phyloP scores from a whole-genome alignment of 1,284 basidiomycete species.

The Leccinum pallidistipes region DNA sequence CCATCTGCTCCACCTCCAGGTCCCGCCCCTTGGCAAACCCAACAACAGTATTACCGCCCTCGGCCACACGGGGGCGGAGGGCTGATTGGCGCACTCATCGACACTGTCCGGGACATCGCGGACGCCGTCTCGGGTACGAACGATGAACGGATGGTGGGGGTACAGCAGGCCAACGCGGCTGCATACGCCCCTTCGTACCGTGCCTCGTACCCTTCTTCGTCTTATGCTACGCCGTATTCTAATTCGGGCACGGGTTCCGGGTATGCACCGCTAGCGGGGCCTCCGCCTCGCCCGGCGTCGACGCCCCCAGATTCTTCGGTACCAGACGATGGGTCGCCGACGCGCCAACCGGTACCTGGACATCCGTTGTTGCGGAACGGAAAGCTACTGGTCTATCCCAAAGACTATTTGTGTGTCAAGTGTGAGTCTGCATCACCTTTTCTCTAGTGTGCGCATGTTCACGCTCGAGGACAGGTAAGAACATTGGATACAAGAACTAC shows the following conservation, averaged over 20 bases:
- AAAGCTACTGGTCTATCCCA: constrained; percentile 65
- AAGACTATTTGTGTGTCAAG: constrained; percentile 59
- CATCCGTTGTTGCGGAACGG: constrained; percentile 62
- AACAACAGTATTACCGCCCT: constrained; percentile 16
- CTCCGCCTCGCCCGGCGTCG: constrained; percentile 13
- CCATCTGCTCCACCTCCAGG: neutral
- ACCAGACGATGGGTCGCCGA: constrained; percentile 57
- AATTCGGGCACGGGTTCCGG: neutral
- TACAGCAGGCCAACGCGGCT: constrained; percentile 14
- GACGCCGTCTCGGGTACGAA: constrained; percentile 28
- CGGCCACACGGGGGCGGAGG: constrained; percentile 22
- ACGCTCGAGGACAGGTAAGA: constrained; percentile 48
- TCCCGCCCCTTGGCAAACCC: constrained; percentile 20
- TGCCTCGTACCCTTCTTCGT: neutral
- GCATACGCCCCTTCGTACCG: constrained; percentile 25
- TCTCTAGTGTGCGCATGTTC: neutral
- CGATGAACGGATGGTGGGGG: constrained; percentile 17
- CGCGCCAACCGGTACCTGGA: constrained; percentile 59
- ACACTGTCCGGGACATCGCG: constrained; percentile 31
- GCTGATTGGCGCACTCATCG: constrained; percentile 28
- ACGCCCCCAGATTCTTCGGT: constrained; percentile 23
- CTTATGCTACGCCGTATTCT: neutral
- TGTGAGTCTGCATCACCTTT: constrained; percentile 42
- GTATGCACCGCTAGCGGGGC: constrained; percentile 30
- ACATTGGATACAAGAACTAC: constrained; percentile 68